Percentiles rank a stretch among this genome's conserved stretches.
These are phyloP conservation scores for Aegilops bicornis DNA, from an alignment of 176 grass and related monocot species.

Conservation along the genomic window DNA sequence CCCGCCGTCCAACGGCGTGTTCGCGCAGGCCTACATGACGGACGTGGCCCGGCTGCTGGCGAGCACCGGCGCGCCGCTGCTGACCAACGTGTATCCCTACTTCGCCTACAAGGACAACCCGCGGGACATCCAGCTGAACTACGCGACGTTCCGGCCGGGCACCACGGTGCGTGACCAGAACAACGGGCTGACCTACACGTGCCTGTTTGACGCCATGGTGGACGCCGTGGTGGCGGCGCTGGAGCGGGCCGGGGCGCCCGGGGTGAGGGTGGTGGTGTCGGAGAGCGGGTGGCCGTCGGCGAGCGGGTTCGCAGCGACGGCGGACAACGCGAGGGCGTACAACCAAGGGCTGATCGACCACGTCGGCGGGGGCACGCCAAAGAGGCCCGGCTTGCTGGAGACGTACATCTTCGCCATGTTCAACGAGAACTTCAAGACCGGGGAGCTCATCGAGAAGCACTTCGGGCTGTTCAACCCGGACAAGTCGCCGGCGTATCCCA, in stretches of 20 bases:
- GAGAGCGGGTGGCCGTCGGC: conserved; percentile 67
- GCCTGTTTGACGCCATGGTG: conserved; percentile 64
- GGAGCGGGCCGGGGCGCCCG: conserved; percentile 35
- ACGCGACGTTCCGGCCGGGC: conserved; percentile 43
- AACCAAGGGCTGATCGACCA: conserved; percentile 54
- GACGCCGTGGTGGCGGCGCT: conserved; percentile 57
- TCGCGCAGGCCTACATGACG: conserved; percentile 21
- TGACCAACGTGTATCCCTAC: conserved; percentile 68
- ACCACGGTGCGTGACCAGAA: conserved; percentile 9
- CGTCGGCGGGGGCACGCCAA: conserved; percentile 44
- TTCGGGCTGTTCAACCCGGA: conserved; percentile 62
- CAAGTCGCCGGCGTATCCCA: conserved; percentile 43
- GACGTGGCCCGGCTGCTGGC: conserved; percentile 34
- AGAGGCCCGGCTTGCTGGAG: conserved; percentile 38
- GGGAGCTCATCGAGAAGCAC: conserved; percentile 31
- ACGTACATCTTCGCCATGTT: conserved; percentile 76
- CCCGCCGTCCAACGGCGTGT: conserved; percentile 45
- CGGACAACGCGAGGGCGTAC: conserved; percentile 45
- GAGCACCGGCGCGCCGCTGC: conserved; percentile 35
- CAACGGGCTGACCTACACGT: conserved; percentile 44
- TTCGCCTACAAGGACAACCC: conserved; percentile 31
- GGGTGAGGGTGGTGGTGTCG: conserved; percentile 45
- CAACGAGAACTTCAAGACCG: conserved; percentile 60
- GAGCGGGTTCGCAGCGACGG: conserved; percentile 33
- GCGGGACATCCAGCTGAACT: not conserved